Evolutionary conservation across 495 filamentous ascomycete genomes (phyloP), one percentile per base, ranked within the genome.

Genomic region (Jackrogersella minutella): DNA sequence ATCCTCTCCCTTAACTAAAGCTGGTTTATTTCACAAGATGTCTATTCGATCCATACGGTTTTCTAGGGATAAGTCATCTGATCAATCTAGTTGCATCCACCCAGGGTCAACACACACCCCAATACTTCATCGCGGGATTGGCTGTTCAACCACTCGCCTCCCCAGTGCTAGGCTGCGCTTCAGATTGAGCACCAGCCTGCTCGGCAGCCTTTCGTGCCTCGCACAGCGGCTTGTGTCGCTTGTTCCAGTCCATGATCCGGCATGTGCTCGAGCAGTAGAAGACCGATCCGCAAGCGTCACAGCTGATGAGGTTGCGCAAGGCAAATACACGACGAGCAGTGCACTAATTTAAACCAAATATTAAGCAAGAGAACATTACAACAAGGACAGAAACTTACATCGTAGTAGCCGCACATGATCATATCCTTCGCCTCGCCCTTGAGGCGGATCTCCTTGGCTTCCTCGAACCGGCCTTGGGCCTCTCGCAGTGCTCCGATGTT

Each of bases 371-470:
- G 19, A 19, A 3, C 16, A 34, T 33, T 10, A n/a, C 26, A 33
- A 10, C 19, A 54, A 3, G 16, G 19, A 10, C 5, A n/a, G n/a
- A 28, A 14, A 44, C 53, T 33, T 16, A 65, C 62, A 1, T 65
- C 30, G 37, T 52, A 58, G 24, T 58, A 44, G 0, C 54, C 62
- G 37, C 62, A 65, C 62, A 58, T 17, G 4, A 65, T 58, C 36
- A 46, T 1, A 1, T 37, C 47, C 41, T 39, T 58, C 34, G 4
- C 34, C n/a, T 14, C 10, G 21, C 62, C 62, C 14, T 26, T 8
- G 2, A 65, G 62, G 1, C 62, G 53, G n/a, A 64, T 43, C 43
- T 64, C 52, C 17, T 28, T 14, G 10, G 61, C 61, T 14, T 64
- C 61, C 1, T 26, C 33, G 7, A 64, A 64, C 10, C 61, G 43